These are phyloP conservation scores for Dillenia turbinata DNA, from an alignment of 164 flowering plant genomes.

Conservation along the genomic window DNA sequence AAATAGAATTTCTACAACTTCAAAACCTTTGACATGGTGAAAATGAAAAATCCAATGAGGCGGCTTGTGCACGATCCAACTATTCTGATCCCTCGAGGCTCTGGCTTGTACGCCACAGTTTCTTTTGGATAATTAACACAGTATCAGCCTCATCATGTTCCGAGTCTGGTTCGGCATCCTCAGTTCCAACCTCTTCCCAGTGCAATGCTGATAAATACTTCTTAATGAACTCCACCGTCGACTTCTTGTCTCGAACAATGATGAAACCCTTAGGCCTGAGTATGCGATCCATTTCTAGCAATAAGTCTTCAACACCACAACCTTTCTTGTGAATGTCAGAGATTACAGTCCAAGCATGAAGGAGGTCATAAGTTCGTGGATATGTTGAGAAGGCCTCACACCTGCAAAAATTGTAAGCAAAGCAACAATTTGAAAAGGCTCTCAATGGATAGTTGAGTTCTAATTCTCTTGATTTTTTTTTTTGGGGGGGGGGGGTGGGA, in stretches of 20 bases:
- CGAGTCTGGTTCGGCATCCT: slow-evolving; percentile 29
- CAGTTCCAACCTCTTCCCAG: slow-evolving; percentile 63
- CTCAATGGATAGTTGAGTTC: too few species aligned
- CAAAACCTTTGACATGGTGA: too few species aligned
- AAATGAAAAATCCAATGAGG: too few species aligned
- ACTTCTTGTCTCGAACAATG: slow-evolving; percentile 54
- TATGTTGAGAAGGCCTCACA: slow-evolving; percentile 86
- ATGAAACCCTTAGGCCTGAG: slow-evolving; percentile 81
- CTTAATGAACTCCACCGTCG: slow-evolving; percentile 59
- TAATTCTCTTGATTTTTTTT: too few species aligned
- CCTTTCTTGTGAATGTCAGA: slow-evolving; percentile 70
- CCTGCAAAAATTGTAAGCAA: slow-evolving; percentile 32
- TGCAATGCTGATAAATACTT: slow-evolving; percentile 60
- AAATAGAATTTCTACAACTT: too few species aligned
- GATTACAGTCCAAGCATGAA: slow-evolving; percentile 76
- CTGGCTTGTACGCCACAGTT: slow-evolving; percentile 56
- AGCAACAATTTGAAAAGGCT: too few species aligned
- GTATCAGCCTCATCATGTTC: slow-evolving; percentile 50
- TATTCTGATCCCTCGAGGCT: slow-evolving; percentile 48
- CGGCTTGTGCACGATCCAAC: too few species aligned
- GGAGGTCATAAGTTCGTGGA: slow-evolving; percentile 80
- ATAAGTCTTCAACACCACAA: slow-evolving; percentile 73
- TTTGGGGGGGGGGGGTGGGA: too few species aligned
- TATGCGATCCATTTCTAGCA: slow-evolving; percentile 78
- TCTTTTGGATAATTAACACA: slow-evolving; percentile 61